Conservation (phyloP, 169 alveolate species). For the Cystoisospora suis region DNA sequence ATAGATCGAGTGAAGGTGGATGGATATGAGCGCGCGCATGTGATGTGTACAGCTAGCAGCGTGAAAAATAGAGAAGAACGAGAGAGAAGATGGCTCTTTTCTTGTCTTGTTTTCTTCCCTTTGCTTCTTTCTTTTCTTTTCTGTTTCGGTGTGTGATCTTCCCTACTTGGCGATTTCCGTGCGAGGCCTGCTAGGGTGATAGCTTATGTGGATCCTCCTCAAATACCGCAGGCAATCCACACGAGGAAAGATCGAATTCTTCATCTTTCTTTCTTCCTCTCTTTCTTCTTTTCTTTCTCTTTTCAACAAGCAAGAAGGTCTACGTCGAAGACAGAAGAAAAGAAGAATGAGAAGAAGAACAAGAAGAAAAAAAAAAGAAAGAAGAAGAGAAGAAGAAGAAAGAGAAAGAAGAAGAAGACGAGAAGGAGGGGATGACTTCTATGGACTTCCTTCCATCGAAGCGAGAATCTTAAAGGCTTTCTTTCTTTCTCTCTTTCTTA, state of each 20-base stretch:
- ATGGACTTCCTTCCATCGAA: no score
- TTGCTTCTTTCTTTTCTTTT: not conserved
- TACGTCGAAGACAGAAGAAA: not conserved
- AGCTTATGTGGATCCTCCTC: constrained; percentile 15
- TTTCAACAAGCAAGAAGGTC: not conserved
- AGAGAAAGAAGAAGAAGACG: not conserved
- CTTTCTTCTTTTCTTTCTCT: not conserved
- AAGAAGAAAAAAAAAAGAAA: not conserved
- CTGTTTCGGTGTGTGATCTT: not conserved
- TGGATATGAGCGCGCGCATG: no score
- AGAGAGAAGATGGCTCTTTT: no score
- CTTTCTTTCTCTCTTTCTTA: no score
- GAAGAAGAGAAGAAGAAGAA: not conserved
- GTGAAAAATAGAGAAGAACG: no score
- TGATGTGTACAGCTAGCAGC: no score
- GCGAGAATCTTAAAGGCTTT: no score
- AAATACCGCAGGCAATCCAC: not conserved
- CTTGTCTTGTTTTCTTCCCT: not conserved
- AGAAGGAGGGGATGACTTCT: no score
- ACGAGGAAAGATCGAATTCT: constrained; percentile 3
- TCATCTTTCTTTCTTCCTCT: not conserved
- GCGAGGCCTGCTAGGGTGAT: not conserved
- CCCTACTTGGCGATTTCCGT: constrained; percentile 27
- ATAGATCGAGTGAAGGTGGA: no score
- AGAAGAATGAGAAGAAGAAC: not conserved